Percentiles rank a stretch among this genome's conserved stretches.
These are phyloP conservation scores for Penicillium fuscoglaucum DNA, from an alignment of 2,329 filamentous ascomycete species.

Conservation along the genomic window DNA sequence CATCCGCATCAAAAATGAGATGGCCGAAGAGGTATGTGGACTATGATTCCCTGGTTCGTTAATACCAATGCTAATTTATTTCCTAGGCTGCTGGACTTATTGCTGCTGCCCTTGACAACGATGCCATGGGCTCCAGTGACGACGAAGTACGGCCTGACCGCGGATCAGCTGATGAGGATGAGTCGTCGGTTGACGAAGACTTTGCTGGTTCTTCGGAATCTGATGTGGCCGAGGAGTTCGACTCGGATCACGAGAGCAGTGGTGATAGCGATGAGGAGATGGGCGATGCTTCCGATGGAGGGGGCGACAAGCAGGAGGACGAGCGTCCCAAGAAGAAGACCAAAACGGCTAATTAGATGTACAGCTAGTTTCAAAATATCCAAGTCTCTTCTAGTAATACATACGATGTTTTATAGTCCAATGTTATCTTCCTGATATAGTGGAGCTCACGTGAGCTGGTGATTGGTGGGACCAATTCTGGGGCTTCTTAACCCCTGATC, in stretches of 20 bases:
- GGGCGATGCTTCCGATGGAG: constrained; percentile 48
- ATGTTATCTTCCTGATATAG: constrained; percentile 11
- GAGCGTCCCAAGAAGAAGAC: constrained; percentile 65
- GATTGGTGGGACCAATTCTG: constrained; percentile 4
- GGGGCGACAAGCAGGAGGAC: constrained; percentile 44
- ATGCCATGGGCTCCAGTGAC: constrained; percentile 80
- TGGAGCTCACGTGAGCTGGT: constrained; percentile 23
- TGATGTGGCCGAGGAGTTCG: constrained; percentile 94
- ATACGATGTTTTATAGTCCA: constrained; percentile 1
- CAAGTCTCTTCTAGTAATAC: constrained; percentile 1
- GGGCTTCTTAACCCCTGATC: constrained; percentile 24
- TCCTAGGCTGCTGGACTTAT: constrained; percentile 60
- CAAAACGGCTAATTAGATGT: constrained; percentile 48
- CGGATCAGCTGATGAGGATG: constrained; percentile 92
- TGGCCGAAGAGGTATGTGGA: constrained; percentile 81
- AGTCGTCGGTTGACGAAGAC: constrained; percentile 93
- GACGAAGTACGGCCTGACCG: constrained; percentile 73
- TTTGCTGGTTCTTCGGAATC: constrained; percentile 90
- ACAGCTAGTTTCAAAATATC: constrained; percentile 16
- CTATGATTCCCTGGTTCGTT: background rate
- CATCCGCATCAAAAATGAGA: constrained; percentile 96
- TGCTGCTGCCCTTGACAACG: constrained; percentile 77
- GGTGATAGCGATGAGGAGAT: constrained; percentile 66
- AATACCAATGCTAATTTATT: constrained; percentile 24
- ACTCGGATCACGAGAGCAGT: constrained; percentile 85